Percentiles rank a stretch among this genome's conserved stretches.
These are phyloP conservation scores for Mimosa pudica DNA, from an alignment of 306 rosid genomes.

Conservation along the genomic window DNA sequence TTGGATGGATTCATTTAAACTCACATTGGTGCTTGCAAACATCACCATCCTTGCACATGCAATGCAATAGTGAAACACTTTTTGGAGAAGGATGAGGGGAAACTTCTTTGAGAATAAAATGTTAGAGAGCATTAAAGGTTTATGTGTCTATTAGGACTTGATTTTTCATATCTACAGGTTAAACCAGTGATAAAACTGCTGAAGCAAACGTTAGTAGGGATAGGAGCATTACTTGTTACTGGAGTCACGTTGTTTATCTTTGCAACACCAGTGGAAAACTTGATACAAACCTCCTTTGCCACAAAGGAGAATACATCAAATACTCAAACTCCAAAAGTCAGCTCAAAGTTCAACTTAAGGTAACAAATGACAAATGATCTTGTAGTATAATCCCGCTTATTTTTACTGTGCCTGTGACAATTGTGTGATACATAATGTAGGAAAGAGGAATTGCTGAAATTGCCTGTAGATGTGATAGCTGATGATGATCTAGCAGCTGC, in stretches of 20 bases:
- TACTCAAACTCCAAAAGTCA: conserved; percentile 50
- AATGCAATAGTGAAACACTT: background rate
- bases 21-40: background rate
- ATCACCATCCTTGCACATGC: background rate
- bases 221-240: conserved; percentile 86
- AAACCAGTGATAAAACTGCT: conserved; percentile 89
- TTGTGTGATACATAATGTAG: conserved; percentile 46
- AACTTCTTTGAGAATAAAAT: background rate
- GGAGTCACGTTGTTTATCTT: conserved; percentile 77
- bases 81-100: background rate
- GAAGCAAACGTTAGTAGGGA: conserved; percentile 93
- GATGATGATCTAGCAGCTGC: conserved; percentile 96
- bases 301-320: conserved; percentile 49
- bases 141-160: background rate
- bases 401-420: conserved; percentile 24
- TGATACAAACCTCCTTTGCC: conserved; percentile 54
- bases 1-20: conserved; percentile 1
- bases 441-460: conserved; percentile 85
- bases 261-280: conserved; percentile 82
- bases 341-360: conserved; percentile 69
- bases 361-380: conserved; percentile 39
- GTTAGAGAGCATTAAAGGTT: background rate
- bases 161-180: conserved; percentile 58
- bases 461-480: conserved; percentile 74
- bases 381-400: conserved; percentile 3